Evolutionary conservation across 371 early-diverging fungal genomes (phyloP).

Genomic region (Syncephalastrum racemosum): DNA sequence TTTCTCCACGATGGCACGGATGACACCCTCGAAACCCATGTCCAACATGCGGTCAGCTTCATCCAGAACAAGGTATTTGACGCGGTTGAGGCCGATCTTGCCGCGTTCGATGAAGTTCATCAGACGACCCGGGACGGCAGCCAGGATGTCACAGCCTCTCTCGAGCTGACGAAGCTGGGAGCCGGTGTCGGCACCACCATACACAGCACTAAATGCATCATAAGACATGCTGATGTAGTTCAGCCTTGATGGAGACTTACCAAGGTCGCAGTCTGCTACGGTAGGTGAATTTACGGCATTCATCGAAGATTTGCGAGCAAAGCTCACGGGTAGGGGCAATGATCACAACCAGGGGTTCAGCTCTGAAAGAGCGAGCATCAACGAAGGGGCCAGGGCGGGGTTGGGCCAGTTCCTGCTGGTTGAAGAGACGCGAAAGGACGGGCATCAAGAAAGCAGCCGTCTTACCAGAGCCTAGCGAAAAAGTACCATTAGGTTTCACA

Average conservation of each 20-base stretch:
- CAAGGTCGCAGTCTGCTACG: constrained; percentile 33
- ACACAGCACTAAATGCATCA: constrained; percentile 58
- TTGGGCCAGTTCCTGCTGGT: constrained; percentile 10
- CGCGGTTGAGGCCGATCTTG: constrained; percentile 74
- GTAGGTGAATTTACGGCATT: constrained; percentile 33
- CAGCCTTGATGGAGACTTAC: constrained; percentile 7
- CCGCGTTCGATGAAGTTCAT: constrained; percentile 90
- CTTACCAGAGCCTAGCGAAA: constrained; percentile 60
- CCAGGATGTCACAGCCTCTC: constrained; percentile 91
- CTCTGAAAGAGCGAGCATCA: constrained; percentile 23
- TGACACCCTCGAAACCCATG: constrained; percentile 98
- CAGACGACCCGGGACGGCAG: constrained; percentile 98
- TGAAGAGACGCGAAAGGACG: constrained; percentile 39
- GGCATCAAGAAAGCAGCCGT: constrained; percentile 75
- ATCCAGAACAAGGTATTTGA: constrained; percentile 92
- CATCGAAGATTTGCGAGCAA: constrained; percentile 48
- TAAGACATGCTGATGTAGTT: neutral
- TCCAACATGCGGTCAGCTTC: constrained; percentile 99
- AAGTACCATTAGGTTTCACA: neutral
- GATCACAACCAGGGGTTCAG: constrained; percentile 38
- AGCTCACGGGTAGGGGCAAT: constrained; percentile 50
- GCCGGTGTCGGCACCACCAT: constrained; percentile 89
- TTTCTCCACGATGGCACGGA: constrained; percentile 89
- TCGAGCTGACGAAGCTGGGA: constrained; percentile 83
- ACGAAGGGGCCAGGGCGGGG: constrained; percentile 21